These are phyloP conservation scores for Fusarium succisae DNA, from an alignment of 2,329 filamentous ascomycete species.

Conservation along the genomic window DNA sequence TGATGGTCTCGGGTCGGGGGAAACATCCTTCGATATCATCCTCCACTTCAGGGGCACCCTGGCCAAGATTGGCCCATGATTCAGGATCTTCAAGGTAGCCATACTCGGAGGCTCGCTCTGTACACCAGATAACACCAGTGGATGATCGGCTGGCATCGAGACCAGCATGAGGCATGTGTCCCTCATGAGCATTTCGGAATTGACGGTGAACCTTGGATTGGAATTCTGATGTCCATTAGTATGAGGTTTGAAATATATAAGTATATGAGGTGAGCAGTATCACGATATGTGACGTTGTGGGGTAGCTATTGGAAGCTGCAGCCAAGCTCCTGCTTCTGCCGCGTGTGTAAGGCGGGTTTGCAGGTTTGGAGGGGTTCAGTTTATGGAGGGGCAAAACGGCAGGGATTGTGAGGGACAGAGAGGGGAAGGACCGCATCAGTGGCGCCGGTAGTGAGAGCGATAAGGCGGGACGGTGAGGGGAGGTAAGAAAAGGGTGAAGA, in stretches of 20 bases:
- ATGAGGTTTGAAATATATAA: background rate
- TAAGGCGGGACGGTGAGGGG: conserved; percentile 36
- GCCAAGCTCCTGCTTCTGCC: conserved; percentile 4
- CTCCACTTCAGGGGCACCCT: conserved; percentile 93
- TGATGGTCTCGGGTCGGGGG: conserved; percentile 78
- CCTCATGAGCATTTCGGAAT: conserved; percentile 90
- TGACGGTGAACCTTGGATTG: conserved; percentile 87
- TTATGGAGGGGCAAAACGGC: conserved; percentile 16
- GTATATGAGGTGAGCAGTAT: background rate
- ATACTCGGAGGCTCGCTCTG: conserved; percentile 86
- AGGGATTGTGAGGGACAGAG: conserved; percentile 8
- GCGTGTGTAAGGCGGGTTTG: conserved; percentile 23
- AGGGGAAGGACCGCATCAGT: conserved; percentile 24
- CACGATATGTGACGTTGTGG: conserved; percentile 22
- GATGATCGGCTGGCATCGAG: conserved; percentile 88
- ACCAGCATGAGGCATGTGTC: conserved; percentile 89
- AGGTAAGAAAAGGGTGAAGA: conserved; percentile 31
- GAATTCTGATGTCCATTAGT: conserved; percentile 65
- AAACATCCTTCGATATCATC: conserved; percentile 93
- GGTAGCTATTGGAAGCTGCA: background rate
- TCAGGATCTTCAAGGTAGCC: conserved; percentile 86
- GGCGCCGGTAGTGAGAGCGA: conserved; percentile 15
- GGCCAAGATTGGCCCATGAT: conserved; percentile 91
- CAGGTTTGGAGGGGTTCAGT: conserved; percentile 29
- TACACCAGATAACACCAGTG: conserved; percentile 95